Conservation (phyloP, 768 basidiomycete genomes). For the Suillus variegatus region DNA sequence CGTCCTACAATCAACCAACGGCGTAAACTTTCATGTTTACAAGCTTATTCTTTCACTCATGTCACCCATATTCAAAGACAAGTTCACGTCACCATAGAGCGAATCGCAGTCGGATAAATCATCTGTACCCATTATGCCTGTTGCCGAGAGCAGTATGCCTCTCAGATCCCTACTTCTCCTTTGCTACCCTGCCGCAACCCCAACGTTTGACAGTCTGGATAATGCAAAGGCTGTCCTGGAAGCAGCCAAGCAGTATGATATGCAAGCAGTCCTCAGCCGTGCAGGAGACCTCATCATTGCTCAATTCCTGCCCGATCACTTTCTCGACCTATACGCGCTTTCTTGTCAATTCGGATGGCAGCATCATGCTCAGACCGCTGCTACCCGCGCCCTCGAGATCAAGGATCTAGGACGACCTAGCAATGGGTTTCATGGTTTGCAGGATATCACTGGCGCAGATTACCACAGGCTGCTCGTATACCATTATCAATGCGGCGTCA, state of each 20-base stretch:
- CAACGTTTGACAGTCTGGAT: slow-evolving; percentile 11
- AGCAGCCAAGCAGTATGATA: slow-evolving; percentile 26
- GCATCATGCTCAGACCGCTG: slow-evolving; percentile 24
- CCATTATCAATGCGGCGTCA: slow-evolving; percentile 38
- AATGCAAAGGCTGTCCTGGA: slow-evolving; percentile 15
- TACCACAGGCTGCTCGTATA: slow-evolving; percentile 45
- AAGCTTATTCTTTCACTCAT: slow-evolving; percentile 37
- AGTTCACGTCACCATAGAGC: slow-evolving; percentile 19
- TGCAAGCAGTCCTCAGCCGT: slow-evolving; percentile 21
- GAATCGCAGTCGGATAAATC: slow-evolving; percentile 12
- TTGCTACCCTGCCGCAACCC: slow-evolving; percentile 35
- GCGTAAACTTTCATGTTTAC: slow-evolving; percentile 37
- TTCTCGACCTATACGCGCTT: slow-evolving; percentile 30
- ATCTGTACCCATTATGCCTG: slow-evolving; percentile 35
- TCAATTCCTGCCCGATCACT: slow-evolving; percentile 14
- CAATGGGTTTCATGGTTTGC: slow-evolving; percentile 38
- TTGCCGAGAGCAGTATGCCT: slow-evolving; percentile 41
- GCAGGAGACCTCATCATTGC: slow-evolving; percentile 16
- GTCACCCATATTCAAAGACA: slow-evolving; percentile 37
- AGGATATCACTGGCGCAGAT: slow-evolving; percentile 41
- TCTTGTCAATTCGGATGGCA: slow-evolving; percentile 23
- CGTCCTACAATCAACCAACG: slow-evolving; percentile 36
- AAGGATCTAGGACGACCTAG: slow-evolving; percentile 5
- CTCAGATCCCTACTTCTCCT: slow-evolving; percentile 39
- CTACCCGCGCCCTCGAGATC: slow-evolving; percentile 20